Base-by-base conservation (phyloP, 2,329 filamentous ascomycete genomes). In the Penicillium sp. region DNA sequence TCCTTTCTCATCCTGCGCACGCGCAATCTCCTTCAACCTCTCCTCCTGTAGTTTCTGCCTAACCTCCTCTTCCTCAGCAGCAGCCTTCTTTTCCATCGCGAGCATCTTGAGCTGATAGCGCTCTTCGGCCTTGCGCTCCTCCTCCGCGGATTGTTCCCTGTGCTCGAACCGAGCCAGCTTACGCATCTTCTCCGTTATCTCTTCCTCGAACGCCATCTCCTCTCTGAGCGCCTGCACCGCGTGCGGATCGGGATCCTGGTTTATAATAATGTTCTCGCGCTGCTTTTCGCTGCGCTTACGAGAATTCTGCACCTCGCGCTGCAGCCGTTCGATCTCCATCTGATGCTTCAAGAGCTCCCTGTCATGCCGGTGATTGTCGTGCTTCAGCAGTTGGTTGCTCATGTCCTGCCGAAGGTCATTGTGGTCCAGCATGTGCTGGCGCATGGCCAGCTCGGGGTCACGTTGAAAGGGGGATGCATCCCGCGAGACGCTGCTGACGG, bases 131-230 rank as follows among this genome's bases (percentile, higher is more conserved):
- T 61, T 53, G n/a, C 53, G 54, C 5, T 56, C 60, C 39, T 62
- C 55, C 48, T 62, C 60, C 14, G 65, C 64, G 2, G 71, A 79
- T 7, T 32, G 34, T 75, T 60, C 77, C 67, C 67, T 77, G 69
- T 53, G 74, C 69, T 72, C 75, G 60, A 65, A 73, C 61, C 61
- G 60, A 44, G 74, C 68, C 22, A 74, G n/a, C 18, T 7, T 66
- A 37, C 70, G 73, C 49, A 75, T 67, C 47, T 74, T 73, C 43
- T 74, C 72, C 51, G 66, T 69, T 44, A 72, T 69, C 58, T 74
- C 74, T 18, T 74, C 68, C 72, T 78, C 62, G 69, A 76, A 62
- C 57, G 79, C 74, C 13, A 81, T 77, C 52, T 77, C 73, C 48
- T 78, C 63, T 37, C 63, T 69, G 22, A 70, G 59, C 42, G 69